Percentiles rank a stretch among this genome's conserved stretches.
These are phyloP conservation scores for Trichosporon asahii DNA, from an alignment of 1,284 basidiomycete genomes.

Conservation along the genomic window DNA sequence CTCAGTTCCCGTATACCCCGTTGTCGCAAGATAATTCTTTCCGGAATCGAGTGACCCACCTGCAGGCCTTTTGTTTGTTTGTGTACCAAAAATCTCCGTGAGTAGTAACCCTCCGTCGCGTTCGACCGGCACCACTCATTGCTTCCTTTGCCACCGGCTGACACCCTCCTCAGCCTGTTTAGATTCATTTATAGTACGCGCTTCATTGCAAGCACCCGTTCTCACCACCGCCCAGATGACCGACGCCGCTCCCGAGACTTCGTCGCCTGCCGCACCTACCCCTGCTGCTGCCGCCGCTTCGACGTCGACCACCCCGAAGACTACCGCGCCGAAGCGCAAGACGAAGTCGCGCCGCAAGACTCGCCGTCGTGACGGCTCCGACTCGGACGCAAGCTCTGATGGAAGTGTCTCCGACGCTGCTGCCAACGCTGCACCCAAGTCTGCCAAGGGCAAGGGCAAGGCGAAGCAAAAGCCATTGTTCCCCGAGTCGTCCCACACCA, in stretches of 20 bases:
- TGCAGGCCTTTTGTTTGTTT: slow-evolving; percentile 8
- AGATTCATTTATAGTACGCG: background rate
- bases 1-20: slow-evolving; percentile 6
- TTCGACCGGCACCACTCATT: background rate
- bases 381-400: slow-evolving; percentile 13
- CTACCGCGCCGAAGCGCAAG: slow-evolving; percentile 11
- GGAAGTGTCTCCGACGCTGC: slow-evolving; percentile 12
- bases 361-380: slow-evolving; percentile 21
- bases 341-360: slow-evolving; percentile 17
- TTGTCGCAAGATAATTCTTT: background rate
- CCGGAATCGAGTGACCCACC: background rate
- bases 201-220: background rate
- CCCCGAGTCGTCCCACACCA: slow-evolving; percentile 30
- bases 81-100: slow-evolving; percentile 7
- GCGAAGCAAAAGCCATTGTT: slow-evolving; percentile 22
- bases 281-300: background rate
- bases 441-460: background rate
- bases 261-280: slow-evolving; percentile 12
- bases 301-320: background rate
- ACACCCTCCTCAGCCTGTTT: background rate
- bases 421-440: background rate
- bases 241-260: slow-evolving; percentile 2
- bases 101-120: background rate
- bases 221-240: slow-evolving; percentile 18
- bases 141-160: background rate